phyloP scores from a whole-genome alignment of 495 filamentous ascomycete species.

The Daldinia concentrica region DNA sequence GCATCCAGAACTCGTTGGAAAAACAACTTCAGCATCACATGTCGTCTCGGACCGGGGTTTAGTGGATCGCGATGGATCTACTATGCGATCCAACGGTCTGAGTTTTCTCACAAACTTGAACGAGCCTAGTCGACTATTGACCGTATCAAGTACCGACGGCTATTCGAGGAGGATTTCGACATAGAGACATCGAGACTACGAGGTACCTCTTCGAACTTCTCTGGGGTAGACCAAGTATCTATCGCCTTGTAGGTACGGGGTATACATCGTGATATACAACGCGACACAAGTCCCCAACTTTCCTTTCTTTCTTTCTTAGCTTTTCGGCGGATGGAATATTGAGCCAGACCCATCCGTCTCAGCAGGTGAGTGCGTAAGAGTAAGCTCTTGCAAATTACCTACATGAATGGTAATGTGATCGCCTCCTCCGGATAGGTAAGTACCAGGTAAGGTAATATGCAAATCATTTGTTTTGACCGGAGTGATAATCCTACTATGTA shows the following conservation, averaged over 20 bases:
- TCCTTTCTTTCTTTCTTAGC: constrained; percentile 15
- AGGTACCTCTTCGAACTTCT: background rate
- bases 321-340: constrained; percentile 6
- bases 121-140: constrained; percentile 24
- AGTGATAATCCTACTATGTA: constrained; percentile 5
- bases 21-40: constrained; percentile 38
- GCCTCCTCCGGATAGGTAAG: constrained; percentile 11
- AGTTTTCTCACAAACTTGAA: constrained; percentile 30
- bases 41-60: constrained; percentile 36
- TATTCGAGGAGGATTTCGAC: constrained; percentile 23
- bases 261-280: background rate
- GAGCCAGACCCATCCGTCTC: background rate
- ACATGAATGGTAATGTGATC: constrained; percentile 23
- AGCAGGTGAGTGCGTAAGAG: constrained; percentile 3
- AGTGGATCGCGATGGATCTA: constrained; percentile 43
- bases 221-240: background rate
- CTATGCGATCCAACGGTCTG: constrained; percentile 40
- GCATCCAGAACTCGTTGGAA: constrained; percentile 35
- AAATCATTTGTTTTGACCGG: constrained; percentile 33
- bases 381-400: constrained; percentile 19
- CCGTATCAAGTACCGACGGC: constrained; percentile 39
- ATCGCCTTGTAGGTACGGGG: background rate
- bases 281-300: background rate
- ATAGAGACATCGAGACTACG: background rate
- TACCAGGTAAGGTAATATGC: constrained; percentile 26